Conservation (phyloP, 2,329 filamentous ascomycete genomes). For the Pseudogymnoascus sp. region DNA sequence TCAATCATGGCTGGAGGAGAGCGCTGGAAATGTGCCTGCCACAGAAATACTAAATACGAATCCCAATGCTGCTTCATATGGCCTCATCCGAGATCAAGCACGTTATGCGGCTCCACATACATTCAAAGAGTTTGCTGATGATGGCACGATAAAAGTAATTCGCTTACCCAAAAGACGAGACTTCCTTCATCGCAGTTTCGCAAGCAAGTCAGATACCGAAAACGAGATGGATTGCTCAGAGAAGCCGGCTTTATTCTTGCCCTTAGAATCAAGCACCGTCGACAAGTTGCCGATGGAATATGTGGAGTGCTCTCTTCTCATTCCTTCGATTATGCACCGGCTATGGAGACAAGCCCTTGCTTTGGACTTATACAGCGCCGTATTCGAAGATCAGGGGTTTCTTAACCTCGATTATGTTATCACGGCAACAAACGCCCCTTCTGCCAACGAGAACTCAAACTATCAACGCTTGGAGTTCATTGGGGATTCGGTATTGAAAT, state of each 20-base stretch:
- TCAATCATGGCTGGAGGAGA: constrained; percentile 1
- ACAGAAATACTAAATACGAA: background rate
- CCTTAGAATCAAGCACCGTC: background rate
- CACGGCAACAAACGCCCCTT: constrained; percentile 62
- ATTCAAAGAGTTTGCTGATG: background rate
- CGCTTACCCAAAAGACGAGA: constrained; percentile 49
- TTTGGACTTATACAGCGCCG: constrained; percentile 45
- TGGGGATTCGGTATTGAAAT: constrained; percentile 77
- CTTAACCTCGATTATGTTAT: constrained; percentile 47
- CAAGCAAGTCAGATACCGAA: background rate
- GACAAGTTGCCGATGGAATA: constrained; percentile 22
- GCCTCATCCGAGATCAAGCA: constrained; percentile 3
- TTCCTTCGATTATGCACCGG: constrained; percentile 67
- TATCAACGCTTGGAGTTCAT: constrained; percentile 85
- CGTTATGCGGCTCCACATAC: background rate
- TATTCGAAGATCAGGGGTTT: constrained; percentile 48
- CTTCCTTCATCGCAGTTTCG: constrained; percentile 41
- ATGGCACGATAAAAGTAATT: background rate
- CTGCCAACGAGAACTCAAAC: constrained; percentile 51
- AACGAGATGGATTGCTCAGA: background rate
- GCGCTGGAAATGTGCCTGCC: background rate
- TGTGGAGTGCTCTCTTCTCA: constrained; percentile 48
- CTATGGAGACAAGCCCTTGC: constrained; percentile 59
- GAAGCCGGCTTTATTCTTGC: background rate
- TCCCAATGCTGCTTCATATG: background rate